Evolutionary conservation across 2,329 filamentous ascomycete species (phyloP), one percentile per base, ranked within the genome.

Genomic region (Mycosphaerella arachidis): DNA sequence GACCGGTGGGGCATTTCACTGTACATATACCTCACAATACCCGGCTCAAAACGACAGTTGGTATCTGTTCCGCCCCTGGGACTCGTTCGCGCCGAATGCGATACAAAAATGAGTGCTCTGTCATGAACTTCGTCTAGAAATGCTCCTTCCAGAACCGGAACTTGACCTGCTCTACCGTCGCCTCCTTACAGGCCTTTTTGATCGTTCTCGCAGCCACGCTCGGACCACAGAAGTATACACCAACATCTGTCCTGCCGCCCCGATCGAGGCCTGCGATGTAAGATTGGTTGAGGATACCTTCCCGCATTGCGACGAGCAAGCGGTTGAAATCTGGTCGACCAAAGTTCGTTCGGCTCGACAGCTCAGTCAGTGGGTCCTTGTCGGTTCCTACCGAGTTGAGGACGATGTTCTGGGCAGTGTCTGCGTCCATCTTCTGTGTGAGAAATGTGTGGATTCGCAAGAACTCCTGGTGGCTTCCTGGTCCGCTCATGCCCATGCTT

Each of bases 141-240:
- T 99, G 93, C 77, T 99, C 94, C 80, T 99, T 99, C 94, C 94
- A 99, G 81, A 99, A 99, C 70, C 91, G 90, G 80, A 97, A 99
- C 70, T 87, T 85, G 59, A 99, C 91, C 67, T 96, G 90, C 63
- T 84, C 84, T 40, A 84, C 86, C 12, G 86, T 90, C 16, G 88
- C 88, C 56, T 80, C 75, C 71, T 88, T 89, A 67, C 90, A 89
- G 16, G 93, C 92, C 72, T 86, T 85, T 76, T 90, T 88, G 73
- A 99, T 97, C 70, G 91, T 86, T 66, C 92, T 84, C 6, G 93
- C 93, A 77, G 84, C 80, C 66, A 82, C 82, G 64, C 90, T 94
- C 27, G 92, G 92, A 61, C 94, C 94, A 75, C 94, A 99, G 76
- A 97, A 97, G 79, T 99, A 99, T 20, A 99, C 93, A 77, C 94